These are phyloP conservation scores for Huntiella abstrusa DNA, from an alignment of 2,329 filamentous ascomycete genomes.

Conservation along the genomic window DNA sequence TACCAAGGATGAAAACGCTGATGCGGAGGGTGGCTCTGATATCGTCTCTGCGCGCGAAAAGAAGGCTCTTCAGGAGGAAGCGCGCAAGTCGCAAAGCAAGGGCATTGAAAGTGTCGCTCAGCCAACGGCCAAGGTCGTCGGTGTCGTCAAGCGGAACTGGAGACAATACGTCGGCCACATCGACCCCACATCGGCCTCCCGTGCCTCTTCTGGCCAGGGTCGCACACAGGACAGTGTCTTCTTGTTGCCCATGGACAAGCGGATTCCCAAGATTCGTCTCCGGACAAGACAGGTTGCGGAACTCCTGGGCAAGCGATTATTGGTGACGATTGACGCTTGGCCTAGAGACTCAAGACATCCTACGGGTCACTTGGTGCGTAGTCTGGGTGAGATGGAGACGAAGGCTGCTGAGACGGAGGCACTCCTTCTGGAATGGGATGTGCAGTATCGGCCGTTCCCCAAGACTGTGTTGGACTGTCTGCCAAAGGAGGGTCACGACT, in stretches of 20 bases:
- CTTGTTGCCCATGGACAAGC: conserved; percentile 93
- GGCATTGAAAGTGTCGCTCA: conserved; percentile 60
- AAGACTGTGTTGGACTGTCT: conserved; percentile 90
- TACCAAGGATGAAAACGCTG: conserved; percentile 85
- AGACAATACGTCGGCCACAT: conserved; percentile 94
- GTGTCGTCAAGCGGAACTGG: conserved; percentile 91
- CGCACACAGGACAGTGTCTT: conserved; percentile 85
- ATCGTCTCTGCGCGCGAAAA: conserved; percentile 55
- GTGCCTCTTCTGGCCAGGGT: conserved; percentile 47
- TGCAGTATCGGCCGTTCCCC: conserved; percentile 92
- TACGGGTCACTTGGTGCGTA: conserved; percentile 81
- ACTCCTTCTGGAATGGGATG: conserved; percentile 82
- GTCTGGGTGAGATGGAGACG: conserved; percentile 80
- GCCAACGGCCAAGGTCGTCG: conserved; percentile 81
- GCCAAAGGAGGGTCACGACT: conserved; percentile 77
- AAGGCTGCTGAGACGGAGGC: conserved; percentile 98
- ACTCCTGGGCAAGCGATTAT: conserved; percentile 72
- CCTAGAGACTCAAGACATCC: conserved; percentile 85
- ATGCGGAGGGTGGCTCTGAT: conserved; percentile 52
- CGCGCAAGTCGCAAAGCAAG: conserved; percentile 65
- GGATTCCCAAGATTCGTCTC: conserved; percentile 86
- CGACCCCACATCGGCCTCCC: conserved; percentile 66
- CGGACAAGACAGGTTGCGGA: conserved; percentile 80
- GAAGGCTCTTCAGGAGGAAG: conserved; percentile 76
- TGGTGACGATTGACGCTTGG: conserved; percentile 92